Percentiles rank a stretch among this genome's conserved stretches.
These are phyloP conservation scores for Chenopodium berlandieri DNA, from an alignment of 148 eudicot genomes.

Conservation along the genomic window DNA sequence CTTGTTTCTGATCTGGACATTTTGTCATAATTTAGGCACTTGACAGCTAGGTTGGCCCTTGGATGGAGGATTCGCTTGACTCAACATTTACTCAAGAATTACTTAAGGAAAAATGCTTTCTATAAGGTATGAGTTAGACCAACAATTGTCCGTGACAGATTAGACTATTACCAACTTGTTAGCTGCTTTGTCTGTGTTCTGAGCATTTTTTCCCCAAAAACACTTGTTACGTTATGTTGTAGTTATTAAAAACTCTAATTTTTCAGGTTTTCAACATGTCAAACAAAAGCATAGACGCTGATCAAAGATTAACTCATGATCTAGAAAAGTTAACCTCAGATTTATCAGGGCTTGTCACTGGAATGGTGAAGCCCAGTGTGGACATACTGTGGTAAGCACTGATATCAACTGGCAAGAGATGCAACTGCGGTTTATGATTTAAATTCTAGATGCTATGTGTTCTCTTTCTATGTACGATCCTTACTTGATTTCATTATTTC, in stretches of 20 bases:
- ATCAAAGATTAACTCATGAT: constrained; percentile 91
- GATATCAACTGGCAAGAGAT: constrained; percentile 1
- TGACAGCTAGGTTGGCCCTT: constrained; percentile 81
- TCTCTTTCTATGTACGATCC: constrained; percentile 17
- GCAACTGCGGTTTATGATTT: neutral
- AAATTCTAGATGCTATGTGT: neutral
- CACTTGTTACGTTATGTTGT: neutral
- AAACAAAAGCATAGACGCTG: constrained; percentile 70
- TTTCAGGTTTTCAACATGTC: constrained; percentile 81
- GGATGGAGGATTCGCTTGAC: constrained; percentile 96
- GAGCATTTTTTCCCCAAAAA: neutral
- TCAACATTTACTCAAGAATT: constrained; percentile 73
- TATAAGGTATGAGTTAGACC: constrained; percentile 56
- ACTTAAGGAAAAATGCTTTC: constrained; percentile 85
- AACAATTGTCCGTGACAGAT: neutral
- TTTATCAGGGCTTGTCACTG: constrained; percentile 87
- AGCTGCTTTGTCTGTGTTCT: neutral
- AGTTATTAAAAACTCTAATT: neutral
- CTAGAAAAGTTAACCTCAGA: constrained; percentile 89
- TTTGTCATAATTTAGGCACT: constrained; percentile 51
- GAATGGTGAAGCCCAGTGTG: constrained; percentile 97
- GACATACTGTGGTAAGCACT: constrained; percentile 83
- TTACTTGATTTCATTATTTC: constrained; percentile 7
- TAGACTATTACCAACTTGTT: neutral
- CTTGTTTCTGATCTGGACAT: neutral